Percentiles rank a stretch among this genome's conserved stretches.
Conservation (phyloP, 306 rosid species). For the Malus sylvestris region DNA sequence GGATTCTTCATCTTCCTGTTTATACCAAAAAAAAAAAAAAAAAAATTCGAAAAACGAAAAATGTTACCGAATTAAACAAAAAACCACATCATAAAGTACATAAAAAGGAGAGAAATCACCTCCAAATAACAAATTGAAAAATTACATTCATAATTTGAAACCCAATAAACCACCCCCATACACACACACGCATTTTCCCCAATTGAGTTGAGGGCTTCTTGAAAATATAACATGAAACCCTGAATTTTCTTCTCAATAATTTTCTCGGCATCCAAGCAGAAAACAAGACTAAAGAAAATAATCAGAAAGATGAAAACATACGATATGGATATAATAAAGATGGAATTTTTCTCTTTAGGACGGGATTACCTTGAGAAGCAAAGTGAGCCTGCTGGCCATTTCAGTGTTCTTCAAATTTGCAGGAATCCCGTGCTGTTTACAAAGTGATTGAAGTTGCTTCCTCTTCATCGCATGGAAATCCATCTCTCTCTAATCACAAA, state of each 20-base stretch:
- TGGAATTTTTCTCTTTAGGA: too few relatives aligned
- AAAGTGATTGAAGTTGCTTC: conserved; percentile 32
- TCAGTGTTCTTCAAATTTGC: conserved; percentile 38
- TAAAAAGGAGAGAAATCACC: background rate
- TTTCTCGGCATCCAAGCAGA: background rate
- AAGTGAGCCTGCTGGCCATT: conserved; percentile 33
- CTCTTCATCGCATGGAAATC: conserved; percentile 40
- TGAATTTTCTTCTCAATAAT: background rate
- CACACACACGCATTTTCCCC: background rate
- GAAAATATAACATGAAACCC: background rate
- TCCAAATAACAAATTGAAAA: background rate
- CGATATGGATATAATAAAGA: too few relatives aligned
- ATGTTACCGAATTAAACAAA: background rate
- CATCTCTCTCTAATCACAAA: conserved; percentile 10
- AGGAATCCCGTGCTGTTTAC: conserved; percentile 43
- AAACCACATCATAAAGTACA: background rate
- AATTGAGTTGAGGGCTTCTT: background rate
- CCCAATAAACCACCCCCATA: background rate
- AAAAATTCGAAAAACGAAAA: background rate
- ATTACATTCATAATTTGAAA: background rate
- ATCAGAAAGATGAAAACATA: background rate
- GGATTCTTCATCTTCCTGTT: conserved; percentile 16
- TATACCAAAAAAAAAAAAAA: background rate
- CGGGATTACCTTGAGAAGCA: conserved; percentile 24
- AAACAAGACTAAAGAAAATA: background rate